Evolutionary conservation across 2,329 filamentous ascomycete genomes (phyloP).

Genomic region (Exophiala sideris): DNA sequence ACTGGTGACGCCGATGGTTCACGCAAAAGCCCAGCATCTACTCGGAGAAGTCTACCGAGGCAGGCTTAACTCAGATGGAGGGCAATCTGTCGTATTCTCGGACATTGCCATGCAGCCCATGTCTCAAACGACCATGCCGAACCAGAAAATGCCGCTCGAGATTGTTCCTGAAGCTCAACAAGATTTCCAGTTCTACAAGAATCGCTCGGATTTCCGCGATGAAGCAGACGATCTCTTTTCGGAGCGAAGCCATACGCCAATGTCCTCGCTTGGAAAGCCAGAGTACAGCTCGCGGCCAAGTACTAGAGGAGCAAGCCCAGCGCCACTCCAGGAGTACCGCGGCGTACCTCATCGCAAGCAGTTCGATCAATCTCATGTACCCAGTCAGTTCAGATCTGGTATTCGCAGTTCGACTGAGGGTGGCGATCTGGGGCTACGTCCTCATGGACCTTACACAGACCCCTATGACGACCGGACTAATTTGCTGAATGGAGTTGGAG

Average conservation of each 20-base stretch:
- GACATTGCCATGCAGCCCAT: constrained; percentile 71
- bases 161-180: constrained; percentile 81
- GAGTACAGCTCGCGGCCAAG: constrained; percentile 36
- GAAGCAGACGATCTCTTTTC: constrained; percentile 67
- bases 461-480: constrained; percentile 25
- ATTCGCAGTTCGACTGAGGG: constrained; percentile 2
- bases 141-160: constrained; percentile 70
- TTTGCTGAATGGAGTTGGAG: constrained; percentile 17
- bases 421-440: constrained; percentile 9
- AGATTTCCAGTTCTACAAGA: constrained; percentile 89
- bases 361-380: constrained; percentile 18
- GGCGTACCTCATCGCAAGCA: constrained; percentile 12
- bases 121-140: constrained; percentile 35
- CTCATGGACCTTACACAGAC: constrained; percentile 21
- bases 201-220: constrained; percentile 80
- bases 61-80: constrained; percentile 65
- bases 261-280: constrained; percentile 33
- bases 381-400: constrained; percentile 8
- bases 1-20: constrained; percentile 91
- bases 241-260: constrained; percentile 15
- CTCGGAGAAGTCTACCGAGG: constrained; percentile 84
- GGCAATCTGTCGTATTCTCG: constrained; percentile 58
- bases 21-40: constrained; percentile 81
- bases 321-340: constrained; percentile 22
- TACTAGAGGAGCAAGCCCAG: constrained; percentile 32